These are phyloP conservation scores for Dictyostelium intermedium DNA, from an alignment of 78 protist genomes.

Conservation along the genomic window DNA sequence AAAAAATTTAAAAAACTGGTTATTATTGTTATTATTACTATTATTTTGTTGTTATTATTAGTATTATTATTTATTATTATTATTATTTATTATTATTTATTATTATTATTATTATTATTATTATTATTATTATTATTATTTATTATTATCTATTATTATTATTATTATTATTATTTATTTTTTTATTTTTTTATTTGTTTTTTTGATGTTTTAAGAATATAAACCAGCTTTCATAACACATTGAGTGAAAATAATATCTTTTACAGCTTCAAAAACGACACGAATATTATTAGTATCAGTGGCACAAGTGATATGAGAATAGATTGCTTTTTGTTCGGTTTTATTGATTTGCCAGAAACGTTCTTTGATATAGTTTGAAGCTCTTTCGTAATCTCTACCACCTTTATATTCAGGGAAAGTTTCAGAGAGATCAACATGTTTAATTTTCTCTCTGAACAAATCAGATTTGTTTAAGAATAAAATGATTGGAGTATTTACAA, in stretches of 20 bases:
- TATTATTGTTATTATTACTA: too few relatives aligned
- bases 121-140: not conserved
- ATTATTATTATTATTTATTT: too few relatives aligned
- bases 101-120: not conserved
- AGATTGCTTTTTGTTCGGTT: constrained; percentile 71
- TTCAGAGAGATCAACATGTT: constrained; percentile 79
- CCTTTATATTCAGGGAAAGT: constrained; percentile 89
- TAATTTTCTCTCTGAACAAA: constrained; percentile 86
- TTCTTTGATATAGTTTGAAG: constrained; percentile 78
- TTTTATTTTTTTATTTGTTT: constrained; percentile 7
- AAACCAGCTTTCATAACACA: constrained; percentile 79
- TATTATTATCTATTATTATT: not conserved
- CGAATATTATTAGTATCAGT: constrained; percentile 88
- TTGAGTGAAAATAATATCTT: constrained; percentile 83
- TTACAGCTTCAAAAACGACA: constrained; percentile 88
- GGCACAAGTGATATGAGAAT: constrained; percentile 91
- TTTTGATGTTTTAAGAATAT: constrained; percentile 69
- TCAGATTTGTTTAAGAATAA: constrained; percentile 88
- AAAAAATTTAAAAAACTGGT: too few relatives aligned
- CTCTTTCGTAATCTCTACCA: constrained; percentile 83
- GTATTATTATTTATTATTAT: not conserved
- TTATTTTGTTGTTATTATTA: too few relatives aligned
- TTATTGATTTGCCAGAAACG: constrained; percentile 78
- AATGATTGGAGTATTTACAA: constrained; percentile 83
- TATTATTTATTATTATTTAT: too few relatives aligned